These are phyloP conservation scores for Anisogramma anomala DNA, from an alignment of 2,329 filamentous ascomycete species.

Conservation along the genomic window DNA sequence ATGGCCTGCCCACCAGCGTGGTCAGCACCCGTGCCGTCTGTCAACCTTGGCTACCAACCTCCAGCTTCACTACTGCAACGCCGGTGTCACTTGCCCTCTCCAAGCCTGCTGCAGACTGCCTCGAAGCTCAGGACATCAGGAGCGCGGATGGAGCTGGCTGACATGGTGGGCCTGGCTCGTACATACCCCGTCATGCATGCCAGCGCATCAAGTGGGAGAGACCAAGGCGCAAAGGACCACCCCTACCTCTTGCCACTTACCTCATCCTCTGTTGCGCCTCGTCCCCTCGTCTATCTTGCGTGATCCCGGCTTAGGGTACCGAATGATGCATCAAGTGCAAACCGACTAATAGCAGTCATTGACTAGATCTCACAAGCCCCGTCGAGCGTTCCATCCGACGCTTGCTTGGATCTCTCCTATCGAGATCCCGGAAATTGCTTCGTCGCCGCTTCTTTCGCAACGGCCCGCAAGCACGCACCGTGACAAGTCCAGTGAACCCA, in stretches of 20 bases:
- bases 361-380: slow-evolving; percentile 27
- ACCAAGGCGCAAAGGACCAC: slow-evolving; percentile 30
- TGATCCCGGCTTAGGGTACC: slow-evolving; percentile 26
- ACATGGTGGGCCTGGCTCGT: slow-evolving; percentile 35
- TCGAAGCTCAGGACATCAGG: slow-evolving; percentile 16
- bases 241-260: slow-evolving; percentile 9
- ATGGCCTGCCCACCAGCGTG: slow-evolving; percentile 4
- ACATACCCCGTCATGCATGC: slow-evolving; percentile 52
- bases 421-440: slow-evolving; percentile 22
- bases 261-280: slow-evolving; percentile 18
- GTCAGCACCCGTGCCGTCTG: slow-evolving; percentile 5
- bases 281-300: slow-evolving; percentile 14
- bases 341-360: slow-evolving; percentile 30
- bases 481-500: slow-evolving; percentile 17
- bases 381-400: slow-evolving; percentile 21
- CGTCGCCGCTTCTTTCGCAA: slow-evolving; percentile 21
- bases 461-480: slow-evolving; percentile 22
- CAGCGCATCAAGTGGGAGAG: slow-evolving; percentile 39
- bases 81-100: slow-evolving; percentile 1
- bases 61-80: slow-evolving; percentile 12
- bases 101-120: slow-evolving; percentile 14
- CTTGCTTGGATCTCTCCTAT: slow-evolving; percentile 21
- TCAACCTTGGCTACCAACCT: slow-evolving; percentile 8
- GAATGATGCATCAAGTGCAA: slow-evolving; percentile 17
- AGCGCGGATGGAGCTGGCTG: slow-evolving; percentile 31